Evolutionary conservation across 768 basidiomycete species (phyloP).

Genomic region (Kwoniella sp.): DNA sequence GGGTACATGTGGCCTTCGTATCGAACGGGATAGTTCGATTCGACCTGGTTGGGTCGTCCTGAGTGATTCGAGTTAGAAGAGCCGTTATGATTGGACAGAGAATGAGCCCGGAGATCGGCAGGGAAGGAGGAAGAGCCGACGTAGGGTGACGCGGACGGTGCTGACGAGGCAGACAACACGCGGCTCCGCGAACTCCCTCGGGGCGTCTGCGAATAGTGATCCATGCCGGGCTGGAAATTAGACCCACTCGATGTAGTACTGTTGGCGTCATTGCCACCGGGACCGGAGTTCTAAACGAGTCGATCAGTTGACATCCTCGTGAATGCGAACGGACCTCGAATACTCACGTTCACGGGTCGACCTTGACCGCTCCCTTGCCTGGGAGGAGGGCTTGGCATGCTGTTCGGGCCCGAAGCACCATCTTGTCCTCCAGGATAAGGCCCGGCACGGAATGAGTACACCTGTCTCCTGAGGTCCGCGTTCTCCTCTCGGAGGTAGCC

Average conservation of each 20-base stretch:
- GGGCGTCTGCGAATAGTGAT: slow-evolving; percentile 1
- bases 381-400: slow-evolving; percentile 11
- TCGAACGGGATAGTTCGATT: slow-evolving; percentile 14
- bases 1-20: slow-evolving; percentile 26
- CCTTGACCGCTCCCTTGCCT: slow-evolving; percentile 14
- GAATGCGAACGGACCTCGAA: neutral
- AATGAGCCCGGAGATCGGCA: slow-evolving; percentile 19
- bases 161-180: slow-evolving; percentile 30
- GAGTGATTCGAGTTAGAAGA: neutral
- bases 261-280: neutral
- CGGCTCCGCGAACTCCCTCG: slow-evolving; percentile 14
- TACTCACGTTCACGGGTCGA: slow-evolving; percentile 8
- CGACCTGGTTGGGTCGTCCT: slow-evolving; percentile 4
- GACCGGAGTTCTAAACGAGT: neutral
- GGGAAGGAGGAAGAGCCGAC: slow-evolving; percentile 19
- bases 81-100: slow-evolving; percentile 14
- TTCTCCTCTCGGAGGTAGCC: slow-evolving; percentile 43
- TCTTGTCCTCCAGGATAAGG: slow-evolving; percentile 7
- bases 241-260: slow-evolving; percentile 2
- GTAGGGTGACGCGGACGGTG: slow-evolving; percentile 35
- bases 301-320: neutral
- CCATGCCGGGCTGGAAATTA: slow-evolving; percentile 10
- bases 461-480: slow-evolving; percentile 31
- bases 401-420: neutral
- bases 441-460: slow-evolving; percentile 17